Evolutionary conservation across 2,329 filamentous ascomycete species (phyloP).

Genomic region (Fusarium burgessii): DNA sequence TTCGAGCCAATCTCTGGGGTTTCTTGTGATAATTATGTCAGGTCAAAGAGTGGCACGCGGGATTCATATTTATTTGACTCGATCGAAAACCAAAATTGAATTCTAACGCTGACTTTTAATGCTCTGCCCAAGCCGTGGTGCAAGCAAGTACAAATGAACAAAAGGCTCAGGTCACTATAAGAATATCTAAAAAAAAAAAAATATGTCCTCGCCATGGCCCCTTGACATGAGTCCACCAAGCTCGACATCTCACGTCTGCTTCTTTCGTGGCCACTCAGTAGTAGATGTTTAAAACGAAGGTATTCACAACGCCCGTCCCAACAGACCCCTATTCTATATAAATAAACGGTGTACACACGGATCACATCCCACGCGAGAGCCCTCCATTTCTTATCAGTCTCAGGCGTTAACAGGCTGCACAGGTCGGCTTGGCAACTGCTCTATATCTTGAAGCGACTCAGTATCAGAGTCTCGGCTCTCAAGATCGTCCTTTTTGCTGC

Average conservation of each 20-base stretch:
- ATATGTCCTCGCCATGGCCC: conserved; percentile 33
- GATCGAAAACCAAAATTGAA: conserved; percentile 25
- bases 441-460: conserved; percentile 46
- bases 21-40: not conserved
- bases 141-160: conserved; percentile 35
- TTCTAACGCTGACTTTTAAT: conserved; percentile 45
- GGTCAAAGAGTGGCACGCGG: not conserved
- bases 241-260: conserved; percentile 9
- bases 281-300: conserved; percentile 23
- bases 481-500: conserved; percentile 45
- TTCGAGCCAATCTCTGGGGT: not conserved
- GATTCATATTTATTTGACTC: not conserved
- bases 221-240: conserved; percentile 17
- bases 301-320: conserved; percentile 17
- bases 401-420: conserved; percentile 52
- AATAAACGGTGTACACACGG: conserved; percentile 46
- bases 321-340: conserved; percentile 27
- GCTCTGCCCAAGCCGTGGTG: conserved; percentile 30
- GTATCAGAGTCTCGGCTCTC: conserved; percentile 47
- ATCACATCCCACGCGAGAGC: conserved; percentile 31
- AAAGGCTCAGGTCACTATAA: conserved; percentile 31
- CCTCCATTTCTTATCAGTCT: conserved; percentile 23
- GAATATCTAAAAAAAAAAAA: conserved; percentile 46
- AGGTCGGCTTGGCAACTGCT: conserved; percentile 48
- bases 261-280: conserved; percentile 3